Evolutionary conservation across 441 rosid species (phyloP), one percentile per base, ranked within the genome.

Genomic region (Mallotus repandus): DNA sequence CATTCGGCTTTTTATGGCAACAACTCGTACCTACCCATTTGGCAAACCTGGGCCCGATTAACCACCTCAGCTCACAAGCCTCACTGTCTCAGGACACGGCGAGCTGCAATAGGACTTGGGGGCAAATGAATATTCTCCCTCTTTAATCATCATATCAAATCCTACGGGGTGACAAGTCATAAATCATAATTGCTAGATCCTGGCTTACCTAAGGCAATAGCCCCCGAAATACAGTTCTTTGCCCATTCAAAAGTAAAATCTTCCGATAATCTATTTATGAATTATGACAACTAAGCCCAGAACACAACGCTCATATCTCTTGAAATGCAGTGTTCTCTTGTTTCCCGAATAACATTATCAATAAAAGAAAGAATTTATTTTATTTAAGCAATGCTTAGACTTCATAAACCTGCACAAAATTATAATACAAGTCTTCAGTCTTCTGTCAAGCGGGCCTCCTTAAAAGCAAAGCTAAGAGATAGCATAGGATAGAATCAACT

Each of bases 401-500:
- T 56, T 18, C 11, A 32, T 19, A 32, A 32, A 58, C 38, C 60
- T 49, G 46, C 32, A 7, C 54, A 68, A 13, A 57, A 13, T 22
- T 9, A 5, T 41, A 29, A 63, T 49, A 11, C 5, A 1, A 25
- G 72, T n/a, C 12, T 14, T 3, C 32, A 48, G 59, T 48, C 75
- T n/a, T 53, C 11, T 46, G 56, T 84, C 80, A 89, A 29, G 89
- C 77, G 68, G 89, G 63, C 83, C 81, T 86, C 80, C 90, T 90
- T 35, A 84, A 84, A 69, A 88, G 68, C 81, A 84, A 65, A 55
- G 88, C 86, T 75, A 90, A 83, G 29, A 89, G 25, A 80, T 80
- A 87, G 81, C 86, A 83, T n/a, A 92, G 89, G 57, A 80, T 79
- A 16, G 94, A 84, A 77, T 92, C 99, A 50, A 90, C 89, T 0